Evolutionary conservation across 2,329 filamentous ascomycete species (phyloP), one percentile per base, ranked within the genome.

Genomic region (Chaetomiaceae sp.): DNA sequence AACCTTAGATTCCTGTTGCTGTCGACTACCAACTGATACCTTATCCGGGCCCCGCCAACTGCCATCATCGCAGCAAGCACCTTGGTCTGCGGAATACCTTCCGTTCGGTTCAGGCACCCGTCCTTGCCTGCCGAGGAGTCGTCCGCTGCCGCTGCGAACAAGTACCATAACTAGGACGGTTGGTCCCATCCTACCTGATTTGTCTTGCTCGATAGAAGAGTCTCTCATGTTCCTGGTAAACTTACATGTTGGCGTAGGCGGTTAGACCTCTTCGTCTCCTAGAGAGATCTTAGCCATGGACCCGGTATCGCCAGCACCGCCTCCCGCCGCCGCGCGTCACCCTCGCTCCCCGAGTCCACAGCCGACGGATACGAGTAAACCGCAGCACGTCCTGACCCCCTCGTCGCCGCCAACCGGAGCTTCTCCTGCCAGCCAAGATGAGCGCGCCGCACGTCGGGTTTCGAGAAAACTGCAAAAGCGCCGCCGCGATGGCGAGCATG

Each of bases 391-490:
- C 18, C 30, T 51, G 13, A 33, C 45, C 10, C 57, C 58, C 11
- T 56, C 54, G 34, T 48, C 55, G 27, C 48, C 53, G 13, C 51
- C 55, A 2, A 38, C 56, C 47, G 32, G 42, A 13, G 25, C 55
- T 6, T 37, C 56, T 23, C 45, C 41, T 13, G 37, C 49, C 4
- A 54, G 40, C 16, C 50, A 49, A 21, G 69, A 72, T 49, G 69
- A 70, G 37, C 68, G 67, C 36, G 51, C 68, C 25, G 69, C 67
- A 47, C 70, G 69, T 50, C 72, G 72, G 50, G 63, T 72, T 10
- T 69, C 67, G 48, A 72, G 68, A 52, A 79, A 71, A 60, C 70
- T 78, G 14, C 72, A 72, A 30, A 77, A 74, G 65, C 74, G 68
- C 55, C 70, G 70, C 37, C 71, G 65, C 30, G 69, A 69, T 57